phyloP scores from a whole-genome alignment of 1,139 yeast genomes.

The Suhomyces bribrorum region DNA sequence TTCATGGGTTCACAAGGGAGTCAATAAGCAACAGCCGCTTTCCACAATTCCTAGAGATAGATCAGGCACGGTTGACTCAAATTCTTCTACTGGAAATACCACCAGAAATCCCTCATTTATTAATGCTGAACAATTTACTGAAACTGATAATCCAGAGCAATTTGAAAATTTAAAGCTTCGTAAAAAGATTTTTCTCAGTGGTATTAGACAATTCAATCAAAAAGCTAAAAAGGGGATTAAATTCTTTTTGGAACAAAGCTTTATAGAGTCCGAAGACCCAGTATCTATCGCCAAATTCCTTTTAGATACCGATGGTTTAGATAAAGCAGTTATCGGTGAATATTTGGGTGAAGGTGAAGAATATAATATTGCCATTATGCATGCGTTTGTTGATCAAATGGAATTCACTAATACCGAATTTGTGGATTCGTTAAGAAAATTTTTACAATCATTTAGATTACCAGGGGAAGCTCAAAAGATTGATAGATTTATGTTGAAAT shows the following conservation, averaged over 20 bases:
- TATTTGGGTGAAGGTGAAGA: conserved; percentile 89
- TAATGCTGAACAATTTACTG: conserved; percentile 28
- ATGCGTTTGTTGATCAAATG: conserved; percentile 87
- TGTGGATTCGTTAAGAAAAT: conserved; percentile 82
- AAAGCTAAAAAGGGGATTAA: conserved; percentile 82
- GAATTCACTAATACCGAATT: conserved; percentile 70
- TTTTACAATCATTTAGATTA: conserved; percentile 83
- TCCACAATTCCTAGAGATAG: conserved; percentile 33
- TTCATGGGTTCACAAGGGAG: conserved; percentile 86
- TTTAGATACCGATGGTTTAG: conserved; percentile 75
- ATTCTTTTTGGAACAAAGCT: conserved; percentile 59
- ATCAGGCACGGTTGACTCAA: conserved; percentile 46
- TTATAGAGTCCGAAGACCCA: conserved; percentile 64
- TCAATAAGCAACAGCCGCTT: conserved; percentile 23
- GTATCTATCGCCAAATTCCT: conserved; percentile 72
- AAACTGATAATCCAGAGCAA: conserved; percentile 75
- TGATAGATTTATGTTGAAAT: conserved; percentile 93
- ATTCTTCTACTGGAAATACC: conserved; percentile 27
- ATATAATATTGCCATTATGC: conserved; percentile 80
- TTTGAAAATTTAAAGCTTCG: conserved; percentile 84
- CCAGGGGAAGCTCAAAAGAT: conserved; percentile 99
- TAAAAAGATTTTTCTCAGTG: conserved; percentile 78
- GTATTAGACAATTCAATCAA: conserved; percentile 75
- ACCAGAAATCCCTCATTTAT: conserved; percentile 39
- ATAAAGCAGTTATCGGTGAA: conserved; percentile 85